Percentiles rank a stretch among this genome's conserved stretches.
Evolutionary conservation across 306 rosid genomes (phyloP).

Genomic region (Crotalaria pallida): DNA sequence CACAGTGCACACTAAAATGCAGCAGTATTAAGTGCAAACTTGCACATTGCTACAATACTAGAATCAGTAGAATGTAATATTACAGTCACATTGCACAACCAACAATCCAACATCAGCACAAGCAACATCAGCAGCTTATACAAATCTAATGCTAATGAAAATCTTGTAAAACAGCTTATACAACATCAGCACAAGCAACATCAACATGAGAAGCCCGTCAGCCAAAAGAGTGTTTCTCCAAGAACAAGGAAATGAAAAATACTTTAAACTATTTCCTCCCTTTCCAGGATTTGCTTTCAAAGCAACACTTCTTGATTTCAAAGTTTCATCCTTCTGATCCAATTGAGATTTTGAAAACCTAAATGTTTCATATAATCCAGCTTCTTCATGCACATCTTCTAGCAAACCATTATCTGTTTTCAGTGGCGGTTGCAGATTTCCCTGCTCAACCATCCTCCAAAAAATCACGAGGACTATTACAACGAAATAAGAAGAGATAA

Average conservation of each 20-base stretch:
- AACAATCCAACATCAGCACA: too few relatives aligned
- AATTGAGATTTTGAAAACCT: conserved; percentile 23
- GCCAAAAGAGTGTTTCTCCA: conserved; percentile 27
- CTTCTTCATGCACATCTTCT: conserved; percentile 22
- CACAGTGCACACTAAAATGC: too few relatives aligned
- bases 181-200: too few relatives aligned
- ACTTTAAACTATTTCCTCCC: conserved; percentile 9
- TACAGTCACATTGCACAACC: too few relatives aligned
- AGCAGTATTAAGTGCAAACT: too few relatives aligned
- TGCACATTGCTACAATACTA: too few relatives aligned
- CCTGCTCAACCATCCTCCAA: conserved; percentile 1
- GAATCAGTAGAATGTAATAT: too few relatives aligned
- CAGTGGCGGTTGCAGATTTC: conserved; percentile 17
- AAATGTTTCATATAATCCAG: conserved; percentile 9
- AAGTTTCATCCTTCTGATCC: conserved; percentile 22
- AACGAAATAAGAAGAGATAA: background rate
- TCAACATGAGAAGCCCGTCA: conserved; percentile 1
- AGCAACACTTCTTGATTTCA: conserved; percentile 18
- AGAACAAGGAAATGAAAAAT: conserved; percentile 28
- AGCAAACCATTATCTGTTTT: background rate
- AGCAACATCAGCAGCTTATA: too few relatives aligned
- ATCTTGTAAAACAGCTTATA: too few relatives aligned
- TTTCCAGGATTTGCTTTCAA: conserved; percentile 21
- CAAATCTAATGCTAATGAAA: too few relatives aligned
- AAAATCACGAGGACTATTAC: conserved; percentile 26